Base-by-base conservation (phyloP, 2,329 filamentous ascomycete species). In the Verticillium albo-atrum region DNA sequence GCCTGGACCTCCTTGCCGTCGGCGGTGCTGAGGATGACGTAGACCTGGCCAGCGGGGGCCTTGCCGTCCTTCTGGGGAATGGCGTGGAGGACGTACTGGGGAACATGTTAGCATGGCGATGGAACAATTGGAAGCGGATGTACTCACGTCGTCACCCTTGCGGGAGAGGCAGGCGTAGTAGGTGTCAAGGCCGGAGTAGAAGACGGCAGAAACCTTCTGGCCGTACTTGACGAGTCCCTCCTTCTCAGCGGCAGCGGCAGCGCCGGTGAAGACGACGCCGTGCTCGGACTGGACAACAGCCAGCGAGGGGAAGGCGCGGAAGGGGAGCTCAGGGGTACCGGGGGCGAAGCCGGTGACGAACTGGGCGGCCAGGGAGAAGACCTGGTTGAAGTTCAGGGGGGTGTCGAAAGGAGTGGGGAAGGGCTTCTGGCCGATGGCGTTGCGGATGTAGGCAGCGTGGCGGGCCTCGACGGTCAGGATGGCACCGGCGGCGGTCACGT, bases 391-490 rank as follows among this genome's bases (percentile, higher is more conserved):
- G 63, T 74, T 72, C 37, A 89, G 77, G 0, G 86, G 83, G 26
- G 80, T 77, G 63, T 89, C 87, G 63, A 87, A 87, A 7, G 86
- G 72, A 64, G 84, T 78, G 1, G 86, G 75, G 67, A 85, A 86
- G 2, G 86, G 83, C 4, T 71, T 70, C 65, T 84, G 68, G 55
- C 75, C 71, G 20, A 80, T 72, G 10, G 74, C 74, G 30, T 75
- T 71, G 57, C 87, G 83, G 64, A 89, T 75, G 74, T 86, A 88
- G 4, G 87, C 76, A 2, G 81, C 82, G 74, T 90, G 87, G 10
- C 87, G 81, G 32, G 87, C 80, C 67, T 89, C 87, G 59, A 88
- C 81, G 30, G 84, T 84, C 34, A 90, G 75, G 67, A 90, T 86
- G 59, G 81, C 82, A 27, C 82, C 86, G 1, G 86, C 87, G 4